These are phyloP conservation scores for Termitomyces sp. DNA, from an alignment of 768 basidiomycete genomes.

Conservation along the genomic window DNA sequence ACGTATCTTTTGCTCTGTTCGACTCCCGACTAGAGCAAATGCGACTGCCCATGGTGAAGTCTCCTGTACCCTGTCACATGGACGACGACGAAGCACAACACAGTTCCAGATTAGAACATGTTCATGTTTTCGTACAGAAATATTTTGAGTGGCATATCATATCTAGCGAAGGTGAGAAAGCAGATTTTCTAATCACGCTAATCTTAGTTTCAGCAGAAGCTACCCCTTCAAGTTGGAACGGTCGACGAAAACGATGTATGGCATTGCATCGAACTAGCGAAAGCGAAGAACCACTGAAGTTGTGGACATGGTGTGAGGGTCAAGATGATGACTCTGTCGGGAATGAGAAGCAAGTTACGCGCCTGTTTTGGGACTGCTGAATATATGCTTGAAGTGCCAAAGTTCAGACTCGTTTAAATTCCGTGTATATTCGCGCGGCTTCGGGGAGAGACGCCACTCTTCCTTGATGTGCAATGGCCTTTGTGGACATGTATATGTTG, in stretches of 20 bases:
- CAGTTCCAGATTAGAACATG: slow-evolving; percentile 29
- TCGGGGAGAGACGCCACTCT: background rate
- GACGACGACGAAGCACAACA: slow-evolving; percentile 1
- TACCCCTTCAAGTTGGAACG: background rate
- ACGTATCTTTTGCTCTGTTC: slow-evolving; percentile 49
- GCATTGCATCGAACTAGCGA: background rate
- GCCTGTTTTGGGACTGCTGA: slow-evolving; percentile 7
- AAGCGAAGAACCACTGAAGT: background rate
- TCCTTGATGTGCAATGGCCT: no score
- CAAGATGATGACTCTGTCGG: background rate
- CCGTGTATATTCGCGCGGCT: background rate
- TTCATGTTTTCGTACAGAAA: slow-evolving; percentile 42
- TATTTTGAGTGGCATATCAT: slow-evolving; percentile 55
- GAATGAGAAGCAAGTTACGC: slow-evolving; percentile 5
- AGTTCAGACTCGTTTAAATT: no score
- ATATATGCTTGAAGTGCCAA: background rate
- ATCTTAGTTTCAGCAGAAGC: slow-evolving; percentile 1
- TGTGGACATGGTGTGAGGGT: slow-evolving; percentile 18
- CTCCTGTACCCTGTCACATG: slow-evolving; percentile 19
- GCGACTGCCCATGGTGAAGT: slow-evolving; percentile 45
- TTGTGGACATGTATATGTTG: background rate
- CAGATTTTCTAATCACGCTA: background rate
- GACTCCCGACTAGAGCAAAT: slow-evolving; percentile 57
- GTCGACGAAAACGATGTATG: slow-evolving; percentile 11
- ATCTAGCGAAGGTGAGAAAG: slow-evolving; percentile 40